A percentile compares a stretch with the other conserved stretches of the same genome.
phyloP scores from a whole-genome alignment of 805 yeast genomes.

The Saccharomycopsis guyanensis region DNA sequence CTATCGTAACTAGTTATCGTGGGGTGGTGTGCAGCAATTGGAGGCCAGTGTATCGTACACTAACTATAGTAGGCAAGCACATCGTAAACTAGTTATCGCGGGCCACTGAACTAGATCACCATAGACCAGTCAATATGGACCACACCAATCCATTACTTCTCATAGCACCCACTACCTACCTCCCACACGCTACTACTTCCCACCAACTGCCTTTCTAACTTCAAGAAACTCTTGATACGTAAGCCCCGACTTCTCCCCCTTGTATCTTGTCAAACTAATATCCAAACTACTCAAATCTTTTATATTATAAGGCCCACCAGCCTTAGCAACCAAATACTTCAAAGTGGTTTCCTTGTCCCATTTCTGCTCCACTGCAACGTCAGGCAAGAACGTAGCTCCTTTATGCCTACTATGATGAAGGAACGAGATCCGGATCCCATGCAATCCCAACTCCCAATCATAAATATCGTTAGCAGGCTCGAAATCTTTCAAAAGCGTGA shows the following conservation, averaged over 20 bases:
- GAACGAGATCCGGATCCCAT: slow-evolving; percentile 68
- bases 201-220: slow-evolving; percentile 1
- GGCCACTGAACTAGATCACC: too few relatives aligned
- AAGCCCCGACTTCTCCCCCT: slow-evolving; percentile 20
- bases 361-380: slow-evolving; percentile 79
- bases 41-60: too few relatives aligned
- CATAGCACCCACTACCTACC: too few relatives aligned
- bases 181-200: too few relatives aligned
- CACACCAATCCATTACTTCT: too few relatives aligned
- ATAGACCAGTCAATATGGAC: too few relatives aligned
- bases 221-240: slow-evolving; percentile 17
- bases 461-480: slow-evolving; percentile 41
- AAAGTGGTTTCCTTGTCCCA: slow-evolving; percentile 75
- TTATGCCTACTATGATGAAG: slow-evolving; percentile 31
- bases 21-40: too few relatives aligned
- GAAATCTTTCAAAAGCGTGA: slow-evolving; percentile 59
- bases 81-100: too few relatives aligned
- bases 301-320: slow-evolving; percentile 36
- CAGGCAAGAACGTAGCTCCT: slow-evolving; percentile 84
- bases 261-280: slow-evolving; percentile 18
- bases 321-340: slow-evolving; percentile 62
- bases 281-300: slow-evolving; percentile 4
- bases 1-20: too few relatives aligned
- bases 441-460: slow-evolving; percentile 77
- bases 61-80: too few relatives aligned